A percentile compares a stretch with the other conserved stretches of the same genome.
Evolutionary conservation across 2,329 filamentous ascomycete genomes (phyloP).

Genomic region (Chrysoporthe cubensis): DNA sequence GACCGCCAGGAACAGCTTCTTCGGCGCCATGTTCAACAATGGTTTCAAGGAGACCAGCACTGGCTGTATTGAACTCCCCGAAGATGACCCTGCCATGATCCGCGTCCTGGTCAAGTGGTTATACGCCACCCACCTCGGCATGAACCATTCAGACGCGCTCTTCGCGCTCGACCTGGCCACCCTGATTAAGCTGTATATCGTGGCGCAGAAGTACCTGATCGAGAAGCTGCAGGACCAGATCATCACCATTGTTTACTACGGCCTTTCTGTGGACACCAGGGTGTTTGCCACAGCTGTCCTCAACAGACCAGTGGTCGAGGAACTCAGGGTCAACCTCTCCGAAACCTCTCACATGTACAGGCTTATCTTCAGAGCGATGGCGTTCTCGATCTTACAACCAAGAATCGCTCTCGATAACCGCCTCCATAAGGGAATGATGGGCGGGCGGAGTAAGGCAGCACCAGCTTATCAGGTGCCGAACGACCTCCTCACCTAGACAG

Average conservation of each 20-base stretch:
- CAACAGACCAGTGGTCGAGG: no score
- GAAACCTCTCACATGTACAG: conserved; percentile 8
- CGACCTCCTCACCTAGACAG: no score
- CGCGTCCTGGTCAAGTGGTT: conserved; percentile 37
- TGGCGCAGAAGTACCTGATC: background rate
- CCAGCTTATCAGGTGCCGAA: no score
- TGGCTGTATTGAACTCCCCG: conserved; percentile 33
- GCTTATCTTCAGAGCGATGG: background rate
- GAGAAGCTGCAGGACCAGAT: background rate
- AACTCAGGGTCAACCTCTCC: background rate
- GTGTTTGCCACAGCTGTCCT: no score
- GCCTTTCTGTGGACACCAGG: no score
- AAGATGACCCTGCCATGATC: conserved; percentile 37
- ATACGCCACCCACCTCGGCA: conserved; percentile 30
- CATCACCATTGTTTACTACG: background rate
- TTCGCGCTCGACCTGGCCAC: background rate
- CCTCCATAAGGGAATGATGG: no score
- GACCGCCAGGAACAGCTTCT: no score
- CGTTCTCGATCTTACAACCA: background rate
- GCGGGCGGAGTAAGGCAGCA: no score
- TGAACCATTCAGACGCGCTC: background rate
- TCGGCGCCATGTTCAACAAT: background rate
- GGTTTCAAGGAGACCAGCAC: background rate
- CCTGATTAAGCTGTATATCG: background rate
- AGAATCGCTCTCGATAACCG: no score